Evolutionary conservation across 805 yeast genomes (phyloP).

Genomic region (Wickerhamiella occidentalis): DNA sequence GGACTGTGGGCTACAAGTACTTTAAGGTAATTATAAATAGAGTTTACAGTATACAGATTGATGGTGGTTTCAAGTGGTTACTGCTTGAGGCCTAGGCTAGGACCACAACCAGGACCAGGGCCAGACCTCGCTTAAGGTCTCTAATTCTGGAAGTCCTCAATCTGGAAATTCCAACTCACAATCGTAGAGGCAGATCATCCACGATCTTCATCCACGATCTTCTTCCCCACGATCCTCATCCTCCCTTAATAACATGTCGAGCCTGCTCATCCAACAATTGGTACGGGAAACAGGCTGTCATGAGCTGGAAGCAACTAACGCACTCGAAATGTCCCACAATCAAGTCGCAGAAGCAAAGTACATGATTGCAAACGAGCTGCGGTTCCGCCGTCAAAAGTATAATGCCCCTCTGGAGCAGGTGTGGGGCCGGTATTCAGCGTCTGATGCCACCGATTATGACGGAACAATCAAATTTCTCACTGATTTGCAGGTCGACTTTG

Average conservation of each 20-base stretch:
- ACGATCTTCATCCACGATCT: too few relatives aligned
- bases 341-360: neutral
- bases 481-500: constrained; percentile 60
- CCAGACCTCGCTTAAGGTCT: too few relatives aligned
- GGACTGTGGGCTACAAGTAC: too few relatives aligned
- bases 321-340: constrained; percentile 11
- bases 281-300: constrained; percentile 14
- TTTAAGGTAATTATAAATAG: too few relatives aligned
- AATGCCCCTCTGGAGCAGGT: constrained; percentile 6
- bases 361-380: neutral
- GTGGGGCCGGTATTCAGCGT: constrained; percentile 1
- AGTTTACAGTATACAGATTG: too few relatives aligned
- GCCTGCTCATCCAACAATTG: constrained; percentile 14
- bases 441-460: constrained; percentile 48
- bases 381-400: constrained; percentile 4
- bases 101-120: too few relatives aligned
- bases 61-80: too few relatives aligned
- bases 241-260: neutral
- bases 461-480: constrained; percentile 61
- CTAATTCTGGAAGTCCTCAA: too few relatives aligned
- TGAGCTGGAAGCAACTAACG: constrained; percentile 14
- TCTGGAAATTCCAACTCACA: too few relatives aligned
- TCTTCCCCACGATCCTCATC: too few relatives aligned
- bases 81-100: too few relatives aligned
- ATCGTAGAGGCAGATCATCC: too few relatives aligned